These are phyloP conservation scores for Exophiala alcalophila DNA, from an alignment of 2,329 filamentous ascomycete genomes.

Conservation along the genomic window DNA sequence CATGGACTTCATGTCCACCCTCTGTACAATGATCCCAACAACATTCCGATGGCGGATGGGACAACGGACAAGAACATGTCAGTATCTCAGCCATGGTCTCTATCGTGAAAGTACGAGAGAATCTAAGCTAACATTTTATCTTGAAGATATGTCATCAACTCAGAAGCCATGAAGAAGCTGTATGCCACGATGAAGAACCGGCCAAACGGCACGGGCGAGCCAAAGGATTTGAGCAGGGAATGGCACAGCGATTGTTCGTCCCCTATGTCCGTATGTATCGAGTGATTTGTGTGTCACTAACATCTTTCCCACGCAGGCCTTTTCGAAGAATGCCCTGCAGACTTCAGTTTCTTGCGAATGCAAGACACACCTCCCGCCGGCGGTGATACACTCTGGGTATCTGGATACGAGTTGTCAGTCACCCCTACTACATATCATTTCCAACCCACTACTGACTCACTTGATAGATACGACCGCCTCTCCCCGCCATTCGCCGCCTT, in stretches of 20 bases:
- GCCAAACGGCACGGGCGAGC: constrained; percentile 17
- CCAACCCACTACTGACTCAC: constrained; percentile 33
- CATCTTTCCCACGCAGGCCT: constrained; percentile 6
- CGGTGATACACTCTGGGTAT: constrained; percentile 63
- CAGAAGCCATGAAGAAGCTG: constrained; percentile 54
- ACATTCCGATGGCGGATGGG: constrained; percentile 26
- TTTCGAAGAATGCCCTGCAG: constrained; percentile 24
- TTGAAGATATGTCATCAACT: constrained; percentile 59
- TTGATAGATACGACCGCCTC: constrained; percentile 59
- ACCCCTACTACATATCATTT: background rate
- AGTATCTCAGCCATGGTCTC: background rate
- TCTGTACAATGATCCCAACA: constrained; percentile 33
- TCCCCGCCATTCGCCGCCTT: constrained; percentile 53
- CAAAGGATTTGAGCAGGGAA: constrained; percentile 20
- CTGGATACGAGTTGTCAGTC: constrained; percentile 65
- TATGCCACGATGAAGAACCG: constrained; percentile 39
- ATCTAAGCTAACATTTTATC: too few species aligned
- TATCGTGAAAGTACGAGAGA: too few species aligned
- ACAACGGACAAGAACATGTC: constrained; percentile 26
- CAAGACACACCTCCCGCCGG: constrained; percentile 41
- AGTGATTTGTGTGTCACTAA: too few species aligned
- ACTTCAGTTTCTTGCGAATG: constrained; percentile 24
- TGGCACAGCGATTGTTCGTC: constrained; percentile 24
- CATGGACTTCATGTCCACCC: constrained; percentile 57
- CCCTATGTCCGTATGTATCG: background rate